Base-by-base conservation (phyloP, 2,329 filamentous ascomycete species). In the Sphaerulina musiva region DNA sequence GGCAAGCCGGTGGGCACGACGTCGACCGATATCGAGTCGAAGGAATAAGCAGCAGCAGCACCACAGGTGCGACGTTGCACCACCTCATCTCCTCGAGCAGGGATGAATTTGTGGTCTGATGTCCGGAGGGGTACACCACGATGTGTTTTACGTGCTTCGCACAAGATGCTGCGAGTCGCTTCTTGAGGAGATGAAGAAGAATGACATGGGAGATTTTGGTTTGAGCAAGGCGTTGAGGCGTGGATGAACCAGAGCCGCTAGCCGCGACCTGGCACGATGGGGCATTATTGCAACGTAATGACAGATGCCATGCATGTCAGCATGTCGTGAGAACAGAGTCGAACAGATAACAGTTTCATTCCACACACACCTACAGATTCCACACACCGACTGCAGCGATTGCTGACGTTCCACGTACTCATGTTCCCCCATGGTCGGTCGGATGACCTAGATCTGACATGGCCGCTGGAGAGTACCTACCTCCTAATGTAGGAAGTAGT, bases 1-100 rank as follows among this genome's bases (percentile, higher is more conserved):
- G 56, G 55, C 29, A 59, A 54, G 49, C 54, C 59, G 3, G 31
- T 51, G 17, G 58, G 43, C 38, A 54, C 53, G 46, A 52, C 47
- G 14, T 46, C 54, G 42, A 40, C 50, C 40, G 56, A 55, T 41
- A 46, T 48, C 29, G 54, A 55, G 43, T 42, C 43, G 38, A 56
- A 55, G 51, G 58, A 45, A 41, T 60, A 48, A 45, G 39, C 46
- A 29, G 26, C 46, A 29, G 26, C 5, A 29, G 2, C 20, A 20
- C 20, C 20, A 29, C 5, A 4, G 6, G 53, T 53, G 39, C 31
- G 5, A 51, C 53, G 53, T 51, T 36, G 34, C 48, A 56, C 49
- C 43, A 56, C 48, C 44, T 38, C 44, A 56, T 56, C 48, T 56
- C 53, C 42, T 48, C 48, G 10, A 47, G 53, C 53, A 56, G 53